Evolutionary conservation across 257 asterid genomes (phyloP).

Genomic region (Scutellaria galericulata): DNA sequence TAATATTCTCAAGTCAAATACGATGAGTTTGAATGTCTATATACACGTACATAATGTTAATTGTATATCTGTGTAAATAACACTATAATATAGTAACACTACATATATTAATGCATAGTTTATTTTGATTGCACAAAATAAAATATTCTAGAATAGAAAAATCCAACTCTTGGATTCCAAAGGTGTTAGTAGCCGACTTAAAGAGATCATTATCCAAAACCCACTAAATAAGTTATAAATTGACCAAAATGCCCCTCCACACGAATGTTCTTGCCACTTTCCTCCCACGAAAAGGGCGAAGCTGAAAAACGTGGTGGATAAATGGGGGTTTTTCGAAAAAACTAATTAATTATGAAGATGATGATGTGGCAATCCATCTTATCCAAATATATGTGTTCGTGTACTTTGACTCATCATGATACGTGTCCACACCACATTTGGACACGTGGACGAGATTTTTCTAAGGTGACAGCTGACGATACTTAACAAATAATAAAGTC

Average conservation of each 20-base stretch:
- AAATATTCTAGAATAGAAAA: not conserved
- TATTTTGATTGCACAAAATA: not conserved
- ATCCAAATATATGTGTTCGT: conserved; percentile 27
- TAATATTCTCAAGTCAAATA: too few species aligned
- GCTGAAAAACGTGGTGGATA: conserved; percentile 29
- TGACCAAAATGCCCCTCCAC: conserved; percentile 9
- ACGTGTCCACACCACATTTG: conserved; percentile 19
- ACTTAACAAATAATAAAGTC: not conserved
- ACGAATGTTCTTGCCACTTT: not conserved
- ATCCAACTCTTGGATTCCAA: too few species aligned
- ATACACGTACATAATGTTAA: too few species aligned
- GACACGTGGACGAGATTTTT: conserved; percentile 30
- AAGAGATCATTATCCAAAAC: conserved; percentile 28
- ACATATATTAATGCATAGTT: too few species aligned
- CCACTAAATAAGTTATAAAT: not conserved
- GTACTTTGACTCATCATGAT: not conserved
- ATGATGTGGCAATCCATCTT: conserved; percentile 39
- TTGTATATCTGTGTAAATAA: too few species aligned
- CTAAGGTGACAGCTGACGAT: conserved; percentile 17
- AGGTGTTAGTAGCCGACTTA: conserved; percentile 19
- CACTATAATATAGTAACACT: too few species aligned
- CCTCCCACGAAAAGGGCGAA: not conserved
- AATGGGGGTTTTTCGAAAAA: not conserved
- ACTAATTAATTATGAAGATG: not conserved
- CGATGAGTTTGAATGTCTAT: too few species aligned